Conservation (phyloP, 768 basidiomycete species). For the Mycena vulgaris region DNA sequence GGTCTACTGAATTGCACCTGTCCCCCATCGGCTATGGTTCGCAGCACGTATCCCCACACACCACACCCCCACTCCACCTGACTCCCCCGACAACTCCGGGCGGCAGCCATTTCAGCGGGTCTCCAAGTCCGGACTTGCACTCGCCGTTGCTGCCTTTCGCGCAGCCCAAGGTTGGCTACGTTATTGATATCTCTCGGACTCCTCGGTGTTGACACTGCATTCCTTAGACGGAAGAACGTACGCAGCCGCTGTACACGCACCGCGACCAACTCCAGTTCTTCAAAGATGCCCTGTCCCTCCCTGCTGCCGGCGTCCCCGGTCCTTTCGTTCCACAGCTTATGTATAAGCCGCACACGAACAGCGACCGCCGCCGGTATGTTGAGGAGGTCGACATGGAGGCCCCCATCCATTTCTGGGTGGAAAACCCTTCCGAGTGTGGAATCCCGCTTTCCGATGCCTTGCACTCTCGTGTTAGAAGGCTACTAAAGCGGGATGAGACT, state of each 20-base stretch:
- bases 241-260: conserved; percentile 52
- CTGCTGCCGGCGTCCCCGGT: conserved; percentile 52
- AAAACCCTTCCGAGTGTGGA: conserved; percentile 70
- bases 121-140: conserved; percentile 31
- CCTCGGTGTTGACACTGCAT: conserved; percentile 21
- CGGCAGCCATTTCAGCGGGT: conserved; percentile 33
- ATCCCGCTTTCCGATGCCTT: conserved; percentile 76
- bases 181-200: conserved; percentile 9
- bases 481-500: conserved; percentile 71
- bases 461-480: conserved; percentile 68
- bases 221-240: conserved; percentile 43
- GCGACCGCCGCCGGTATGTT: conserved; percentile 83
- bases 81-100: conserved; percentile 33
- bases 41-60: conserved; percentile 36
- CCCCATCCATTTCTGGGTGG: conserved; percentile 75
- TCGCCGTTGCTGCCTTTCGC: conserved; percentile 23
- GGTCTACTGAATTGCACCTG: conserved; percentile 35
- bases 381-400: conserved; percentile 75
- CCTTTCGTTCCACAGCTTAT: conserved; percentile 80
- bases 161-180: conserved; percentile 31
- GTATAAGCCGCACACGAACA: conserved; percentile 84
- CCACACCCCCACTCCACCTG: conserved; percentile 35
- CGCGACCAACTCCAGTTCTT: conserved; percentile 64
- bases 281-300: conserved; percentile 56
- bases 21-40: conserved; percentile 33